A percentile compares a stretch with the other conserved stretches of the same genome.
Conservation (phyloP, 106 monocot genomes). For the Xerophyta viscosa region DNA sequence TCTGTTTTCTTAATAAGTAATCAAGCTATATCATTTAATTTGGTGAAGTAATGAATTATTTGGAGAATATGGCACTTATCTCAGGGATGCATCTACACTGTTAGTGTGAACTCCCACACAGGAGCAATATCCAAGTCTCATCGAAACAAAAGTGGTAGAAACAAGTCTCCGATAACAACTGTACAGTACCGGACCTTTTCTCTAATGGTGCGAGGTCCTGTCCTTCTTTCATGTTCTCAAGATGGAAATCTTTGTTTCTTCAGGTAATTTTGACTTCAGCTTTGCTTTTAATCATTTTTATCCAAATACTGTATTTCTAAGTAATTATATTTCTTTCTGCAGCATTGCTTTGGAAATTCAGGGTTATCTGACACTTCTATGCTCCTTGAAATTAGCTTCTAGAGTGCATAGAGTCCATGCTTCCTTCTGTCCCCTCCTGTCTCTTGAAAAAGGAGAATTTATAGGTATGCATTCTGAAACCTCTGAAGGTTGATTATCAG, state of each 20-base stretch:
- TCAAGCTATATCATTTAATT: slow-evolving; percentile 1
- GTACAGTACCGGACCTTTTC: slow-evolving; percentile 92
- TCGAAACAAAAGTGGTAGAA: slow-evolving; percentile 64
- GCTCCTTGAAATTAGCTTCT: slow-evolving; percentile 85
- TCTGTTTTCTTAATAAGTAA: slow-evolving; percentile 6
- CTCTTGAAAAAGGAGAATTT: slow-evolving; percentile 96
- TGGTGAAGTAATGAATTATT: slow-evolving; percentile 3
- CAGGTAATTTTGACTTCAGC: slow-evolving; percentile 34
- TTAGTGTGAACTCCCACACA: slow-evolving; percentile 71
- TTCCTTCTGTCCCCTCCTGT: slow-evolving; percentile 92
- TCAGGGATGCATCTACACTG: slow-evolving; percentile 84
- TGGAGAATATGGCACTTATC: slow-evolving; percentile 21
- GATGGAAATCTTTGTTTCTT: slow-evolving; percentile 88
- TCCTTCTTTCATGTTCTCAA: slow-evolving; percentile 82
- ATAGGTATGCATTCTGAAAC: slow-evolving; percentile 45
- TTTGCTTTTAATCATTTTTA: not conserved
- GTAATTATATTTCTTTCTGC: slow-evolving; percentile 8
- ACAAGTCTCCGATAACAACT: slow-evolving; percentile 67
- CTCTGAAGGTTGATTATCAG: not conserved
- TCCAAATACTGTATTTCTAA: not conserved
- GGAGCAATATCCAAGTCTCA: slow-evolving; percentile 87
- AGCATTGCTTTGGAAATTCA: slow-evolving; percentile 78
- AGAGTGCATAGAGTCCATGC: slow-evolving; percentile 61
- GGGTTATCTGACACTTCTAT: slow-evolving; percentile 78
- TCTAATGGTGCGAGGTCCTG: slow-evolving; percentile 67